phyloP scores from a whole-genome alignment of 495 filamentous ascomycete genomes.

The Lentithecium fluviatile region DNA sequence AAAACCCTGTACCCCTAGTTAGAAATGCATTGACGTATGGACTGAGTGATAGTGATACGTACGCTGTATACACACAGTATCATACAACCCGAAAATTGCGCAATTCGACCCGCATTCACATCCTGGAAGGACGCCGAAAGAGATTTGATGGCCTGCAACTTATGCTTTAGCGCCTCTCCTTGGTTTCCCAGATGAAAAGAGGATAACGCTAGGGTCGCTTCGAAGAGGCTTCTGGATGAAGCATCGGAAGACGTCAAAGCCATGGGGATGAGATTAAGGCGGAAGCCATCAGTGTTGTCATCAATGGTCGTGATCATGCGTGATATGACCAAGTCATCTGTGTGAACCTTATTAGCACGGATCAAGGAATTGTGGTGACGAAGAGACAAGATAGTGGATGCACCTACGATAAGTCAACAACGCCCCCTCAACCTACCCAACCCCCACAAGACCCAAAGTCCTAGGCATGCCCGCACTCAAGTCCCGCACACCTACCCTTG shows the following conservation, averaged over 20 bases:
- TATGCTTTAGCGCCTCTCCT: constrained; percentile 15
- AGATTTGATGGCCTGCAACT: constrained; percentile 18
- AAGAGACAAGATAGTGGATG: neutral
- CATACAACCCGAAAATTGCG: constrained; percentile 17
- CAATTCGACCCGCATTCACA: neutral
- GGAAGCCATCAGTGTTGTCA: constrained; percentile 25
- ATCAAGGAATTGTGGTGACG: neutral
- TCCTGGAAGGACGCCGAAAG: constrained; percentile 5
- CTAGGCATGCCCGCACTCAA: neutral
- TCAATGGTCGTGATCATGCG: constrained; percentile 29
- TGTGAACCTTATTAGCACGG: neutral
- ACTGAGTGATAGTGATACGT: neutral
- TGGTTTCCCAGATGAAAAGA: constrained; percentile 20
- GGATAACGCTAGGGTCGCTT: constrained; percentile 18
- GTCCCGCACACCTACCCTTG: constrained; percentile 8
- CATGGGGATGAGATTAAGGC: constrained; percentile 24
- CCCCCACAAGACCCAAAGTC: neutral
- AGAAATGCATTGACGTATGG: neutral
- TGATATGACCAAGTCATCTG: constrained; percentile 20
- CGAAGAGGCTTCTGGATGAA: constrained; percentile 6
- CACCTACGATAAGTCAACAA: constrained; percentile 18
- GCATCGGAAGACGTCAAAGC: constrained; percentile 22
- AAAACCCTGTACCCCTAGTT: constrained; percentile 12
- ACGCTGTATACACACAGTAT: constrained; percentile 29
- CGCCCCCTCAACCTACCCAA: constrained; percentile 4